Percentiles rank a stretch among this genome's conserved stretches.
These are phyloP conservation scores for Teratosphaeria gauchensis DNA, from an alignment of 2,329 filamentous ascomycete genomes.

Conservation along the genomic window DNA sequence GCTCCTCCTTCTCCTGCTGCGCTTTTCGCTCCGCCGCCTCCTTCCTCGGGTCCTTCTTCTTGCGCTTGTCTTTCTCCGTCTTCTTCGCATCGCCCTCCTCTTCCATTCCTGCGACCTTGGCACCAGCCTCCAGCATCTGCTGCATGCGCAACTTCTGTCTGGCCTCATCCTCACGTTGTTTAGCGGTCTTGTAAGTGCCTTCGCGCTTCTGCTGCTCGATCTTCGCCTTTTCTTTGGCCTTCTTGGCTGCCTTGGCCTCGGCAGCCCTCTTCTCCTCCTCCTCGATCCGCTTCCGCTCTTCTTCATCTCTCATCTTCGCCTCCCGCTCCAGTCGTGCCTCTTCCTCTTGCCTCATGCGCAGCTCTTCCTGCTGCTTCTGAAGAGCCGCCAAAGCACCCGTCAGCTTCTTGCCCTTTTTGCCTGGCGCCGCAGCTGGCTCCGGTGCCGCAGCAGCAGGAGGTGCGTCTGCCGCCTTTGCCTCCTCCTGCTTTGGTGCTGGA, in stretches of 20 bases:
- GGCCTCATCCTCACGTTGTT: slow-evolving; percentile 72
- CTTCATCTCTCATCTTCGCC: slow-evolving; percentile 54
- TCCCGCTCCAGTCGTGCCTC: slow-evolving; percentile 49
- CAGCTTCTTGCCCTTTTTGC: slow-evolving; percentile 83
- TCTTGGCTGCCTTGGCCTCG: slow-evolving; percentile 67
- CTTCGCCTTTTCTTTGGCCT: slow-evolving; percentile 77
- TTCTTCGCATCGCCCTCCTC: slow-evolving; percentile 63
- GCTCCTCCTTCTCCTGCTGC: slow-evolving; percentile 34
- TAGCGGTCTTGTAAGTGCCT: slow-evolving; percentile 78
- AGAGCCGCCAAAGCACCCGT: slow-evolving; percentile 62
- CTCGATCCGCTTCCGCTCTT: slow-evolving; percentile 55
- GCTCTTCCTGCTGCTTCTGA: slow-evolving; percentile 74
- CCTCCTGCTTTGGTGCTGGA: slow-evolving; percentile 26
- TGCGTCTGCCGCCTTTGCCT: slow-evolving; percentile 34
- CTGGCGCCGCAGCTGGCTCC: slow-evolving; percentile 28
- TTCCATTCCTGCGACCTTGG: slow-evolving; percentile 45
- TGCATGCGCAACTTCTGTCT: slow-evolving; percentile 70
- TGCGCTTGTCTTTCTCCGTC: slow-evolving; percentile 64
- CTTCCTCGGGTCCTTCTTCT: slow-evolving; percentile 64
- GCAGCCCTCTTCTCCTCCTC: slow-evolving; percentile 62
- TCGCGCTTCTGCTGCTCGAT: slow-evolving; percentile 82
- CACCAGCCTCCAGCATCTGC: slow-evolving; percentile 73
- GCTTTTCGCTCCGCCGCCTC: slow-evolving; percentile 44
- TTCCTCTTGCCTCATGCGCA: slow-evolving; percentile 58
- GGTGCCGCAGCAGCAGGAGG: slow-evolving; percentile 42